Evolutionary conservation across 106 monocot species (phyloP).

Genomic region (Dioscorea alata): DNA sequence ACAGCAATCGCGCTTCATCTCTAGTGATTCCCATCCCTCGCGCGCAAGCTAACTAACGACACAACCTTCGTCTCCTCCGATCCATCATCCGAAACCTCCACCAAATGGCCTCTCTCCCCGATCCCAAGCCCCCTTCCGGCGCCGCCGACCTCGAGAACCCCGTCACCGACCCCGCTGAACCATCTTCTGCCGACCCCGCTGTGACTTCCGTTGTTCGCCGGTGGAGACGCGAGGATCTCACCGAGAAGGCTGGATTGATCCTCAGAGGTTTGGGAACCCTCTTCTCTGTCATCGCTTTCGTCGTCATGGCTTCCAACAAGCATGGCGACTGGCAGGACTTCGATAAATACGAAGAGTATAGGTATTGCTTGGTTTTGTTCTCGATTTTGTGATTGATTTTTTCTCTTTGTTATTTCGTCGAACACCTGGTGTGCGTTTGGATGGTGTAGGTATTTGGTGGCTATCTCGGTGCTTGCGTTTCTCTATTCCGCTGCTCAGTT

Average conservation of each 20-base stretch:
- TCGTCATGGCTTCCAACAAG: slow-evolving; percentile 74
- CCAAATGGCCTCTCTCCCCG: too few relatives aligned
- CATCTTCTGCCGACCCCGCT: background rate
- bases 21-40: too few relatives aligned
- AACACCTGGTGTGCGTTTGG: background rate
- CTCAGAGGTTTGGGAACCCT: slow-evolving; percentile 37
- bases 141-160: background rate
- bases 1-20: too few relatives aligned
- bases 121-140: background rate
- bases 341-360: slow-evolving; percentile 71
- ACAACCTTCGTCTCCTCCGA: too few relatives aligned
- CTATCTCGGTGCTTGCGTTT: slow-evolving; percentile 46
- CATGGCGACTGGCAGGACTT: slow-evolving; percentile 85
- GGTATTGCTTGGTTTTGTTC: slow-evolving; percentile 16
- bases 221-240: slow-evolving; percentile 40
- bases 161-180: background rate
- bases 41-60: too few relatives aligned
- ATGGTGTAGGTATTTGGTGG: slow-evolving; percentile 53
- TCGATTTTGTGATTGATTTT: background rate
- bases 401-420: background rate
- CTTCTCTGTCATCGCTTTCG: slow-evolving; percentile 46
- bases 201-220: slow-evolving; percentile 35
- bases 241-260: slow-evolving; percentile 33
- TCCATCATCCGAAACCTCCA: too few relatives aligned
- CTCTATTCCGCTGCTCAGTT: slow-evolving; percentile 55